These are phyloP conservation scores for Xylaria sp. DNA, from an alignment of 2,329 filamentous ascomycete species.

Conservation along the genomic window DNA sequence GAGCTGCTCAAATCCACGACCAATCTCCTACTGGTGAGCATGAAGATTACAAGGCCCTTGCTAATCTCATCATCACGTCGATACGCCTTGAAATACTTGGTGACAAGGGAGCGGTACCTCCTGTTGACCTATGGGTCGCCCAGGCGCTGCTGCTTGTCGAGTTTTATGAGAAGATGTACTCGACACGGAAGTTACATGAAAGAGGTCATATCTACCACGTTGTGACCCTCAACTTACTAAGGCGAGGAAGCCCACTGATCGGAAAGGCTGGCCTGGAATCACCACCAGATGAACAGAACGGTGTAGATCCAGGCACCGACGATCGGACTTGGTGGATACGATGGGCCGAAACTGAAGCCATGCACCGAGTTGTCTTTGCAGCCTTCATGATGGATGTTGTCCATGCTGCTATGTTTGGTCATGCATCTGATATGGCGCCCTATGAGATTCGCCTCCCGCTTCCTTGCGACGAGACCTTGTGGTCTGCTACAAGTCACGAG, in stretches of 20 bases:
- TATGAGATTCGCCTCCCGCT: slow-evolving; percentile 88
- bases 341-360: slow-evolving; percentile 91
- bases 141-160: slow-evolving; percentile 86
- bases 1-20: slow-evolving; percentile 81
- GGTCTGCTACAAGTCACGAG: slow-evolving; percentile 82
- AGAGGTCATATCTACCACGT: slow-evolving; percentile 90
- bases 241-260: slow-evolving; percentile 86
- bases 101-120: slow-evolving; percentile 82
- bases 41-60: slow-evolving; percentile 59
- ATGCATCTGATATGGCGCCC: slow-evolving; percentile 88
- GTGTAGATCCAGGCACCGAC: slow-evolving; percentile 64
- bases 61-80: slow-evolving; percentile 73
- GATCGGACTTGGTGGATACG: slow-evolving; percentile 76
- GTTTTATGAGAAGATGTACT: slow-evolving; percentile 92
- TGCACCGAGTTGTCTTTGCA: slow-evolving; percentile 85
- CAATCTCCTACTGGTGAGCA: slow-evolving; percentile 65
- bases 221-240: slow-evolving; percentile 84
- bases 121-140: slow-evolving; percentile 88
- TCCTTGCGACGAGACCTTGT: slow-evolving; percentile 87
- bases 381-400: slow-evolving; percentile 91
- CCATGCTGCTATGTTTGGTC: slow-evolving; percentile 92
- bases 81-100: slow-evolving; percentile 87
- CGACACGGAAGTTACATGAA: slow-evolving; percentile 83
- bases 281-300: slow-evolving; percentile 74
- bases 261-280: slow-evolving; percentile 83